A percentile compares a stretch with the other conserved stretches of the same genome.
Conservation (phyloP, 2,329 filamentous ascomycete genomes). For the Penicillium sp. region DNA sequence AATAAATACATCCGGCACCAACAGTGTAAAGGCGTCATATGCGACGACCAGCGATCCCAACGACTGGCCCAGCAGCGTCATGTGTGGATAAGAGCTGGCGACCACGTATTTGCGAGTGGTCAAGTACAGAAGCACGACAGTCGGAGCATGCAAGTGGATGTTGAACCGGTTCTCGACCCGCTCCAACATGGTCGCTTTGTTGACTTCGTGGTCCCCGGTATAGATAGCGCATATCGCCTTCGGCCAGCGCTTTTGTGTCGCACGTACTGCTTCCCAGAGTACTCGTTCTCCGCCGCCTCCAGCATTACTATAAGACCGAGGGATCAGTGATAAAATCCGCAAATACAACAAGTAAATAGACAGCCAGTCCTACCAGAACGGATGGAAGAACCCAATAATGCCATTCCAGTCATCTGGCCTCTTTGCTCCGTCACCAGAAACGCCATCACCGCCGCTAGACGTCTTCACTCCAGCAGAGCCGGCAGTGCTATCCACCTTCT, state of each 20-base stretch:
- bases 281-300: constrained; percentile 95
- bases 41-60: constrained; percentile 83
- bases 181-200: constrained; percentile 75
- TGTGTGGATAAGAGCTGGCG: constrained; percentile 82
- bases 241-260: constrained; percentile 86
- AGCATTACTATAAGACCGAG: constrained; percentile 67
- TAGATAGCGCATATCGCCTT: constrained; percentile 89
- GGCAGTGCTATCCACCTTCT: constrained; percentile 63
- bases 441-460: constrained; percentile 49
- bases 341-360: constrained; percentile 1
- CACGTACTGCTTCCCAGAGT: constrained; percentile 90
- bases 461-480: constrained; percentile 49
- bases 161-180: constrained; percentile 88
- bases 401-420: constrained; percentile 69
- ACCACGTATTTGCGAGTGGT: constrained; percentile 85
- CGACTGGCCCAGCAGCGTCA: constrained; percentile 93
- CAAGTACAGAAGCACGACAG: constrained; percentile 86
- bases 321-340: constrained; percentile 8
- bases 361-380: constrained; percentile 73
- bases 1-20: constrained; percentile 91
- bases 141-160: constrained; percentile 81
- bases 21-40: constrained; percentile 88
- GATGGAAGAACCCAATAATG: constrained; percentile 94
- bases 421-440: constrained; percentile 40
- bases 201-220: constrained; percentile 88